phyloP scores from a whole-genome alignment of 768 basidiomycete genomes.

The Suillus discolor region DNA sequence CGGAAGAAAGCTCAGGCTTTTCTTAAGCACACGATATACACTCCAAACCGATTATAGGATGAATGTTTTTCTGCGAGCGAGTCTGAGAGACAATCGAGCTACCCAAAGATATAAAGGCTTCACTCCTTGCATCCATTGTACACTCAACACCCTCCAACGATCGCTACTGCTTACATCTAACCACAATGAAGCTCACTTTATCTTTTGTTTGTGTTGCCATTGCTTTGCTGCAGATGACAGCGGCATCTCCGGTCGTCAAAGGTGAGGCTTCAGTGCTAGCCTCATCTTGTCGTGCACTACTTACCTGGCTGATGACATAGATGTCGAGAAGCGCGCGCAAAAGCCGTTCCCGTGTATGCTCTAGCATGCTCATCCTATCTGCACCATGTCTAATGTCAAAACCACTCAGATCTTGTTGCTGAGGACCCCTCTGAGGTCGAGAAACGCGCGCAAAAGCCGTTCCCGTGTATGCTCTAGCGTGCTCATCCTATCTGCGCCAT shows the following conservation, averaged over 20 bases:
- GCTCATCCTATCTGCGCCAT: neutral
- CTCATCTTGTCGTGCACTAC: neutral
- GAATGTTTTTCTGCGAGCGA: neutral
- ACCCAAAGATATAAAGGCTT: neutral
- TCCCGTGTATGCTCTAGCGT: neutral
- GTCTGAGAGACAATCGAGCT: neutral
- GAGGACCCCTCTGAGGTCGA: no score
- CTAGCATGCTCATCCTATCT: no score
- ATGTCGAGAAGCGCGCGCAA: neutral
- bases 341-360: neutral
- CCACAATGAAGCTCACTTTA: neutral
- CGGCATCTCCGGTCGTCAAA: neutral
- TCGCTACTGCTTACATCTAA: neutral
- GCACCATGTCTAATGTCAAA: no score
- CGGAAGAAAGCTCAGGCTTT: neutral
- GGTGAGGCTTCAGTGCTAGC: neutral
- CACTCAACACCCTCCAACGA: neutral
- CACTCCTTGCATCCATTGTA: neutral
- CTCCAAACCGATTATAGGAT: neutral
- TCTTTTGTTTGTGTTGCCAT: neutral
- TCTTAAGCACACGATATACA: neutral
- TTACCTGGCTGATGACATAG: neutral
- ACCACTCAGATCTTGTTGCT: no score
- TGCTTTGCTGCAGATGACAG: neutral
- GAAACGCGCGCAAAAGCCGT: no score